Percentiles rank a stretch among this genome's conserved stretches.
Conservation (phyloP, 2,329 filamentous ascomycete species). For the Alternaria sp. region DNA sequence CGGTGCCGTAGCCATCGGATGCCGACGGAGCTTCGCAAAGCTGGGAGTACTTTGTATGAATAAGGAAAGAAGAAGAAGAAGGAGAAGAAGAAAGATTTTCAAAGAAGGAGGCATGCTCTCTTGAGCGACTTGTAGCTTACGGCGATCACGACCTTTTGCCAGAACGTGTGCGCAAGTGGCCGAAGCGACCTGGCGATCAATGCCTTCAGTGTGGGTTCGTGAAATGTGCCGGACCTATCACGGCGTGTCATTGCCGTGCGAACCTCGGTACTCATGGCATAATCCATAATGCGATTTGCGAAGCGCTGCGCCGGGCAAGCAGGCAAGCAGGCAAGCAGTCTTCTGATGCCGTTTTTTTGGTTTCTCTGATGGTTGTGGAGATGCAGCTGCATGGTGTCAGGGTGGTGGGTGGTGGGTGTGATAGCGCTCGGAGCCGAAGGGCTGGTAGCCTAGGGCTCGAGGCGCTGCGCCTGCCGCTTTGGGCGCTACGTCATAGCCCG, state of each 20-base stretch:
- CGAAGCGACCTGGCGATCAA: constrained; percentile 36
- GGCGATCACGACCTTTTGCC: constrained; percentile 37
- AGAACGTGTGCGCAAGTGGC: constrained; percentile 26
- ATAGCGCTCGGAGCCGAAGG: constrained; percentile 2
- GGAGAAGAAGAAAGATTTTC: constrained; percentile 5
- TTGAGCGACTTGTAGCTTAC: constrained; percentile 15
- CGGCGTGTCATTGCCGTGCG: constrained; percentile 18
- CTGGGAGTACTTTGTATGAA: constrained; percentile 14
- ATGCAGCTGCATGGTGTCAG: constrained; percentile 1
- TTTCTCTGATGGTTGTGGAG: background rate
- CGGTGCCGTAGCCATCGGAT: constrained; percentile 25
- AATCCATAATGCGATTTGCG: background rate
- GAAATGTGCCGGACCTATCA: constrained; percentile 15
- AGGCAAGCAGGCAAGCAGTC: background rate
- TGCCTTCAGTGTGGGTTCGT: constrained; percentile 27
- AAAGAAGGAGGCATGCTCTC: constrained; percentile 18
- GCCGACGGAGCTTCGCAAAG: constrained; percentile 17
- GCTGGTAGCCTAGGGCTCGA: constrained; percentile 12
- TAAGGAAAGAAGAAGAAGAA: constrained; percentile 17
- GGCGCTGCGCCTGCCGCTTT: constrained; percentile 14
- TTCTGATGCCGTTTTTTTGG: background rate
- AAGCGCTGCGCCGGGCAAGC: background rate
- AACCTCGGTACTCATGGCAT: background rate
- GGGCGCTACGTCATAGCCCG: constrained; percentile 13
- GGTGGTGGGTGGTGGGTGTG: constrained; percentile 1